These are phyloP conservation scores for Ploettnerulaceae sp. DNA, from an alignment of 2,329 filamentous ascomycete genomes.

Conservation along the genomic window DNA sequence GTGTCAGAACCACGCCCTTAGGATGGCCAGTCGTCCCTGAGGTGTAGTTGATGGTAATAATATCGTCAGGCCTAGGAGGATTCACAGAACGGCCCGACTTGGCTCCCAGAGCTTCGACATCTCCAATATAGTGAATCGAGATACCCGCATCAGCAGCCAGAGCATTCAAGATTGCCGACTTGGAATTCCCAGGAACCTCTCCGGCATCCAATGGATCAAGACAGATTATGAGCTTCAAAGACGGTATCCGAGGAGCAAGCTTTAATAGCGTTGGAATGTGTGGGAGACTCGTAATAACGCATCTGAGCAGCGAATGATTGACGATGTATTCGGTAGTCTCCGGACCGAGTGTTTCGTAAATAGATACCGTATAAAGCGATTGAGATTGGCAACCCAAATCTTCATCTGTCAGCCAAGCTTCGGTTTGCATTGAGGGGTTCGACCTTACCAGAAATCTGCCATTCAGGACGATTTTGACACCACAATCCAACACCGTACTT, in stretches of 20 bases:
- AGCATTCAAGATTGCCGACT: constrained; percentile 69
- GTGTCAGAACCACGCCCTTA: constrained; percentile 80
- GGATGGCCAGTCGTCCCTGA: constrained; percentile 79
- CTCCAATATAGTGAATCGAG: constrained; percentile 69
- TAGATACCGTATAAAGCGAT: constrained; percentile 80
- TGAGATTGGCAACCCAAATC: constrained; percentile 87
- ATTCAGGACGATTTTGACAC: constrained; percentile 84
- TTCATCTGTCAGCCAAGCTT: constrained; percentile 34
- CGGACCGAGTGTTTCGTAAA: constrained; percentile 93
- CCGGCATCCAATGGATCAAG: constrained; percentile 78
- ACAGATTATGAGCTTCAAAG: constrained; percentile 81
- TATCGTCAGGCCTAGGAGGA: constrained; percentile 67
- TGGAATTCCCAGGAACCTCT: constrained; percentile 72
- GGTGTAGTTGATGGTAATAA: constrained; percentile 87
- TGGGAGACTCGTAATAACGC: constrained; percentile 71
- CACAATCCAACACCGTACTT: constrained; percentile 77
- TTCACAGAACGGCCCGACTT: constrained; percentile 65
- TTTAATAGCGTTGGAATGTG: constrained; percentile 80
- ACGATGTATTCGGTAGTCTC: constrained; percentile 94
- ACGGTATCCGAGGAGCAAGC: constrained; percentile 68
- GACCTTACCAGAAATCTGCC: constrained; percentile 69
- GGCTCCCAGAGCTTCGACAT: constrained; percentile 78
- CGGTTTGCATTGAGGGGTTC: not conserved
- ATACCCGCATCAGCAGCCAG: constrained; percentile 72
- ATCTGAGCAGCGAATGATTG: constrained; percentile 75